A percentile compares a stretch with the other conserved stretches of the same genome.
These are phyloP conservation scores for Peronosclerospora sorghi DNA, from an alignment of 352 stramenopile species.

Conservation along the genomic window DNA sequence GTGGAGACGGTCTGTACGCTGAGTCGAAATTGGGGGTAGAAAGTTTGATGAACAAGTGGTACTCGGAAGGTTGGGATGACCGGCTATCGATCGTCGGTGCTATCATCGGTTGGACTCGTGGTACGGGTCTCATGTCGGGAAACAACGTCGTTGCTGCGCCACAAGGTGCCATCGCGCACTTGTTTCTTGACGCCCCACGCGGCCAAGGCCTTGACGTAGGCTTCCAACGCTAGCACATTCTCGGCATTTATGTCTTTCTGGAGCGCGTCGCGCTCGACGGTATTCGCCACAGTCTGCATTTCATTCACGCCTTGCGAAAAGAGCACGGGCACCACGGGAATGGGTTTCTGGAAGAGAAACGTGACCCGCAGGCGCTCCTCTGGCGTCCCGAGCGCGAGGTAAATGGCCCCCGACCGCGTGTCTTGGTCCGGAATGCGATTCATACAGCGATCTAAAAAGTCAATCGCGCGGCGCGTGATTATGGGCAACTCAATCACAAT, in stretches of 20 bases:
- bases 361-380: constrained; percentile 43
- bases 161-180: constrained; percentile 4
- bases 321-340: constrained; percentile 58
- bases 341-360: constrained; percentile 44
- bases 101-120: no score
- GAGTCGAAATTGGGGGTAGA: constrained; percentile 84
- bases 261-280: constrained; percentile 55
- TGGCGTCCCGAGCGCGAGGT: constrained; percentile 31
- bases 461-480: constrained; percentile 35
- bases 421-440: constrained; percentile 68
- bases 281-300: constrained; percentile 89
- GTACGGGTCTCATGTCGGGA: no score
- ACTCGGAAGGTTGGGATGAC: constrained; percentile 77
- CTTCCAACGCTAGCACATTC: constrained; percentile 50
- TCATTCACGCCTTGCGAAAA: constrained; percentile 90
- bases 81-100: constrained; percentile 77
- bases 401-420: constrained; percentile 58
- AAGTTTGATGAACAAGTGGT: no score
- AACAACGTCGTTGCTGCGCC: constrained; percentile 54
- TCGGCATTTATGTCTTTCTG: constrained; percentile 80
- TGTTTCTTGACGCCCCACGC: constrained; percentile 31
- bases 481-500: constrained; percentile 69
- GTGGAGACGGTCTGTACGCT: constrained; percentile 78
- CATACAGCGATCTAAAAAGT: constrained; percentile 46
- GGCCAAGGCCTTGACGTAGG: constrained; percentile 33